Conservation (phyloP, 768 basidiomycete genomes). For the Boletus vinaceobasis region DNA sequence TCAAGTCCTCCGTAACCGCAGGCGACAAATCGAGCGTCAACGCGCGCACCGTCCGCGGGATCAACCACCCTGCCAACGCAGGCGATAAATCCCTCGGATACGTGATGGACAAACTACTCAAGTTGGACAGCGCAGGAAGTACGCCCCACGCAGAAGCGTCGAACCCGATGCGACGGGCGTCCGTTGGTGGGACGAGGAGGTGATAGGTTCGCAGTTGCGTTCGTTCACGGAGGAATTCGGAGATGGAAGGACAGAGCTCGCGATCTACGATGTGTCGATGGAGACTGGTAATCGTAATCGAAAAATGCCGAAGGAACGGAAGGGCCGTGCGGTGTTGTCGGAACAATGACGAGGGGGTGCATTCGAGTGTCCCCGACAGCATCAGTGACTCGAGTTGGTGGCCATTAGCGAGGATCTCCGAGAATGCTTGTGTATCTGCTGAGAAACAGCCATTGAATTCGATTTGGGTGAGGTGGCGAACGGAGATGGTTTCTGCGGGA, state of each 20-base stretch:
- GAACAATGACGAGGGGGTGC: conserved; percentile 49
- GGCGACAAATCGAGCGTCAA: conserved; percentile 42
- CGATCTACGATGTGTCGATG: conserved; percentile 47
- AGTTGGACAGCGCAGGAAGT: conserved; percentile 50
- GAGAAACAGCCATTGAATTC: conserved; percentile 59
- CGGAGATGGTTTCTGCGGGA: conserved; percentile 48
- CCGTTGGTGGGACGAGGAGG: conserved; percentile 42
- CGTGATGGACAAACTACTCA: conserved; percentile 56
- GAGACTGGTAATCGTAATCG: conserved; percentile 46
- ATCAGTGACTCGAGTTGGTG: conserved; percentile 61
- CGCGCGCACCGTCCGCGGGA: conserved; percentile 52
- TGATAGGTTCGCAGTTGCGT: conserved; percentile 49
- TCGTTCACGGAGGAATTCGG: conserved; percentile 61
- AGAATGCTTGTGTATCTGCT: conserved; percentile 46
- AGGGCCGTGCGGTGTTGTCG: conserved; percentile 40
- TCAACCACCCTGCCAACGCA: conserved; percentile 63
- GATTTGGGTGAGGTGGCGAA: conserved; percentile 63
- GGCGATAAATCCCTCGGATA: conserved; percentile 63
- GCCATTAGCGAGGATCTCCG: conserved; percentile 58
- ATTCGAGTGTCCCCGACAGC: conserved; percentile 53
- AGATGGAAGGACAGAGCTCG: conserved; percentile 66
- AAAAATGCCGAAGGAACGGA: conserved; percentile 65
- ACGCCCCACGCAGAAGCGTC: conserved; percentile 72
- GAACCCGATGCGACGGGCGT: conserved; percentile 57
- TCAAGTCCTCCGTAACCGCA: conserved; percentile 38